Conservation (phyloP, 176 grass and related monocot species). For the Lolium rigidum region DNA sequence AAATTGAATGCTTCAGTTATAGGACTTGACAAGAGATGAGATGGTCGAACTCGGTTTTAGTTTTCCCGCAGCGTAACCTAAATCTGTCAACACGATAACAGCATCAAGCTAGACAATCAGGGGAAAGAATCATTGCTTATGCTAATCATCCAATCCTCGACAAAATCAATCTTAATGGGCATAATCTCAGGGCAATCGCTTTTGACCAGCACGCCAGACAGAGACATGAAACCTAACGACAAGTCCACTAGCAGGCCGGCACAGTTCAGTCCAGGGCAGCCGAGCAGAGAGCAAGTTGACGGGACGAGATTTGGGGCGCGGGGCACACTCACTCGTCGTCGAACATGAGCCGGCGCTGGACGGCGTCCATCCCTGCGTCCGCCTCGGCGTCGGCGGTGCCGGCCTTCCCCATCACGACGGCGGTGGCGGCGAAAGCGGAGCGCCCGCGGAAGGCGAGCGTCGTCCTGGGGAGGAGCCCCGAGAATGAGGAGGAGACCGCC, state of each 20-base stretch:
- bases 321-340: conserved; percentile 80
- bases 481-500: background rate
- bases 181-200: background rate
- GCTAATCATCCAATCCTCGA: background rate
- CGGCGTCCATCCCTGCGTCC: conserved; percentile 72
- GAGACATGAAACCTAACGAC: background rate
- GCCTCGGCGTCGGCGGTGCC: conserved; percentile 46
- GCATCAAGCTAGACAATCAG: background rate
- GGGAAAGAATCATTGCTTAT: background rate
- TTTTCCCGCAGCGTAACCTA: background rate
- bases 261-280: background rate
- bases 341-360: conserved; percentile 92
- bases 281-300: background rate
- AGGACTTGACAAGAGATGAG: background rate
- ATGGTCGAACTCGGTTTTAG: background rate
- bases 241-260: background rate
- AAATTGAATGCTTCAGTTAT: background rate
- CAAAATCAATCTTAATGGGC: background rate
- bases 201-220: background rate
- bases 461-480: background rate
- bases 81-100: background rate
- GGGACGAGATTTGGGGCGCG: background rate
- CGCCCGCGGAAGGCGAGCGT: conserved; percentile 29
- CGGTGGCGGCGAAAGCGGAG: conserved; percentile 37
- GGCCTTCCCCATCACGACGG: conserved; percentile 51